Evolutionary conservation across 108 stramenopile genomes (phyloP).

Genomic region (Nannochloropsis granulata): DNA sequence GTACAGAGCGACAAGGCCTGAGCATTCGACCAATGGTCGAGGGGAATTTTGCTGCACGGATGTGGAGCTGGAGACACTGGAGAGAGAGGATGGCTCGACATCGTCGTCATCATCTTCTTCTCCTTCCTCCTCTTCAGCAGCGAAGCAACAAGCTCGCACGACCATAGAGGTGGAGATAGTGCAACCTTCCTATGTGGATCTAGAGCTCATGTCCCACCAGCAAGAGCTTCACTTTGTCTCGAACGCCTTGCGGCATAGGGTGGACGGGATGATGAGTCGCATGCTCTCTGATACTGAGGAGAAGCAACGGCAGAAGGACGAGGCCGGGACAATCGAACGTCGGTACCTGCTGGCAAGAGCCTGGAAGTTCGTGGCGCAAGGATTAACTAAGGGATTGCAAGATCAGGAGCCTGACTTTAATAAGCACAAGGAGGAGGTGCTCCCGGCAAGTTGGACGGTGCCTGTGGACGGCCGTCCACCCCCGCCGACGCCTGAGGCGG

Average conservation of each 20-base stretch:
- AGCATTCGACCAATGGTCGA: background rate
- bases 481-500: background rate
- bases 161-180: background rate
- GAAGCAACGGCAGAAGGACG: background rate
- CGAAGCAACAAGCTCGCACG: background rate
- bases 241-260: background rate
- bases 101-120: background rate
- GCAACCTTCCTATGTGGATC: background rate
- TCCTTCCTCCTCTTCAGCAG: background rate
- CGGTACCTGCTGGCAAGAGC: background rate
- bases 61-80: background rate
- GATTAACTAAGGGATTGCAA: background rate
- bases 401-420: constrained; percentile 10
- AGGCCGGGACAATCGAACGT: background rate
- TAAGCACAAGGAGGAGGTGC: background rate
- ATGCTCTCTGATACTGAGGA: background rate
- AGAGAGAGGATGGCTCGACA: background rate
- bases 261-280: background rate
- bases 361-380: background rate
- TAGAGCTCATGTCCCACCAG: background rate
- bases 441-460: constrained; percentile 11
- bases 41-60: background rate
- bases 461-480: constrained; percentile 3
- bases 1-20: background rate
- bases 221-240: background rate